These are phyloP conservation scores for Lachancea kluyveri DNA, from an alignment of 805 yeast genomes.

Conservation along the genomic window DNA sequence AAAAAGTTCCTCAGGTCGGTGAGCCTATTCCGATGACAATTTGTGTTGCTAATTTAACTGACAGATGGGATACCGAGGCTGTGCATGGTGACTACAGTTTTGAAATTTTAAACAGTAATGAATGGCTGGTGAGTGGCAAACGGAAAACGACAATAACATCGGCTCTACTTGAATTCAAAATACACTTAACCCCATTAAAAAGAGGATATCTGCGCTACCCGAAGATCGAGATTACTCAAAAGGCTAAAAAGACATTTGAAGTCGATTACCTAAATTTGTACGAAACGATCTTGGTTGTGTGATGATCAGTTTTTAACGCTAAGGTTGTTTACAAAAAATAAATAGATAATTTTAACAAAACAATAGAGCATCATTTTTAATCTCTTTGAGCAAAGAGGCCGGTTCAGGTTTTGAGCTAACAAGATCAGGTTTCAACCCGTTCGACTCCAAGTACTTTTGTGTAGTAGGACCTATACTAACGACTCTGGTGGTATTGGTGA, in stretches of 20 bases:
- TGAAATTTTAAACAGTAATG: slow-evolving; percentile 46
- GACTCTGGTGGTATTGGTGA: slow-evolving; percentile 13
- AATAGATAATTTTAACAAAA: slow-evolving; percentile 14
- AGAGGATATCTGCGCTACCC: slow-evolving; percentile 73
- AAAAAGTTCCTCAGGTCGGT: slow-evolving; percentile 14
- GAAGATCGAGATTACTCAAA: slow-evolving; percentile 40
- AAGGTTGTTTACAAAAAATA: neutral
- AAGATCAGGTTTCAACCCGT: slow-evolving; percentile 51
- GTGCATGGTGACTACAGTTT: slow-evolving; percentile 32
- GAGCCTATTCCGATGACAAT: slow-evolving; percentile 15
- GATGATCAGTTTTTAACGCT: neutral
- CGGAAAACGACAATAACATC: slow-evolving; percentile 46
- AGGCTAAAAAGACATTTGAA: slow-evolving; percentile 35
- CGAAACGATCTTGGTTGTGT: slow-evolving; percentile 60
- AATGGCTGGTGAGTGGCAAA: slow-evolving; percentile 80
- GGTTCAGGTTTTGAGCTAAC: slow-evolving; percentile 76
- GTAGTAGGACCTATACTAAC: slow-evolving; percentile 96
- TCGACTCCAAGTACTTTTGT: slow-evolving; percentile 46
- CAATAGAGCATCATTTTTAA: slow-evolving; percentile 12
- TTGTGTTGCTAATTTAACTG: slow-evolving; percentile 14
- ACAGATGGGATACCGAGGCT: slow-evolving; percentile 15
- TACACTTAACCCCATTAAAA: slow-evolving; percentile 65
- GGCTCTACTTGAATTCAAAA: slow-evolving; percentile 24
- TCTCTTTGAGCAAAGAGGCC: slow-evolving; percentile 39
- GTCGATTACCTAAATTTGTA: slow-evolving; percentile 61